Evolutionary conservation across 2,329 filamentous ascomycete species (phyloP), one percentile per base, ranked within the genome.

Genomic region (Aureobasidium melanogenum): DNA sequence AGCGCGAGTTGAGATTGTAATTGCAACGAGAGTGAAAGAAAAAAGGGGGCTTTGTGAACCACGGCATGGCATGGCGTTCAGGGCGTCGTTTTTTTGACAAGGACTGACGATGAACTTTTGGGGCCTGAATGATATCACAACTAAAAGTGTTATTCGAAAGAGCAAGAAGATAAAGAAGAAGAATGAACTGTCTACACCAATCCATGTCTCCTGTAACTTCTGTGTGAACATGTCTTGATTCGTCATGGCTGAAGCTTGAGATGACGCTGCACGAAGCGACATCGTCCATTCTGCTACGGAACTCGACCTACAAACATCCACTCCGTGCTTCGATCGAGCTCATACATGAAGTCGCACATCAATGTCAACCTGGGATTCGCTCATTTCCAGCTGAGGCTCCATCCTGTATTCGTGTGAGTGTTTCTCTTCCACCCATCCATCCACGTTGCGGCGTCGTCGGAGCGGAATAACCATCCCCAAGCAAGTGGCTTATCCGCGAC

Each of bases 1-100:
- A 99, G 85, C 84, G 92, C 76, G 92, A 97, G 80, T 75, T 65
- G 52, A 58, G 66, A 52, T 62, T 66, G 46, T 68, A 57, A 59
- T 41, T 36, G 34, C 14, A 15, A 15, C 4, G 30, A 36, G 32
- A 14, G 30, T 32, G 30, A 32, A 5, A 36, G 14, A 36, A 36
- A 15, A 36, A 26, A 26, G 43, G 43, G 46, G 46, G 28, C 48
- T 36, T 51, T 51, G 30, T 51, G 30, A 36, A 69, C 77, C 69
- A 67, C 48, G 56, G 46, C 50, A 61, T 63, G 63, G 63, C 48
- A 41, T 56, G 47, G 48, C 61, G 62, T 63, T 32, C 39, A 60
- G 32, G 52, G 47, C 26, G 43, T 50, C 19, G 28, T 38, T 47
- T 41, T 24, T 39, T 41, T 43, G 50, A 54, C 7, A 41, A 39